phyloP scores from a whole-genome alignment of 495 filamentous ascomycete species.

The Penicillium herquei region DNA sequence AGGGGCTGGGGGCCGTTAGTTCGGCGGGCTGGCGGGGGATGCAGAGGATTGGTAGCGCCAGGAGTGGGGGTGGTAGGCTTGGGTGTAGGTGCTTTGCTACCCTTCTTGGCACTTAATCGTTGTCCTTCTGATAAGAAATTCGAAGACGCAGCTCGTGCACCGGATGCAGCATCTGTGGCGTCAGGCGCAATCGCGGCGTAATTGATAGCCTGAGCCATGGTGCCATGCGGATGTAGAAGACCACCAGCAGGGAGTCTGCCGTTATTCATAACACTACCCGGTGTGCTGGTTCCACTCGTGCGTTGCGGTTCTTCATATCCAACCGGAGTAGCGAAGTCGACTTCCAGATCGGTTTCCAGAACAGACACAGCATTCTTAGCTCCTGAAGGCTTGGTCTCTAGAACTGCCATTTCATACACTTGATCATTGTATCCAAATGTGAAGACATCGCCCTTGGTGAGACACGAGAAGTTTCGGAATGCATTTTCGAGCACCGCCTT shows the following conservation, averaged over 20 bases:
- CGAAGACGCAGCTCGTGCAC: slow-evolving; percentile 65
- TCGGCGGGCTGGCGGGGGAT: slow-evolving; percentile 43
- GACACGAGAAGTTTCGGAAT: slow-evolving; percentile 89
- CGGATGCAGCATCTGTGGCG: slow-evolving; percentile 57
- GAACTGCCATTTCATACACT: slow-evolving; percentile 83
- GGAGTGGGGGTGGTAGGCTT: slow-evolving; percentile 79
- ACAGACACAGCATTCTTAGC: slow-evolving; percentile 80
- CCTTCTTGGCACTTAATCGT: slow-evolving; percentile 75
- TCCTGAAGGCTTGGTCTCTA: slow-evolving; percentile 84
- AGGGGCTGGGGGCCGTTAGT: slow-evolving; percentile 85
- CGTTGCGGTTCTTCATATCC: slow-evolving; percentile 83
- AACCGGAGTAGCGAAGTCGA: slow-evolving; percentile 91
- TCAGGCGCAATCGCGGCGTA: slow-evolving; percentile 91
- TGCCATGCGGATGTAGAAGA: slow-evolving; percentile 75
- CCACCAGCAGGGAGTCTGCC: slow-evolving; percentile 65
- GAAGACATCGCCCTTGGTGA: slow-evolving; percentile 90
- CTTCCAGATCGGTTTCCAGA: slow-evolving; percentile 89
- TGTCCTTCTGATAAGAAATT: slow-evolving; percentile 78
- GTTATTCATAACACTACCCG: slow-evolving; percentile 59
- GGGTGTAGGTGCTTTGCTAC: slow-evolving; percentile 72
- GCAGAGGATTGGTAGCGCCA: slow-evolving; percentile 57
- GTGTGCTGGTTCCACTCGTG: slow-evolving; percentile 61
- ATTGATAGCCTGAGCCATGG: slow-evolving; percentile 96
- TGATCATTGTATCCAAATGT: slow-evolving; percentile 94
- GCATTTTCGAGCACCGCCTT: slow-evolving; percentile 97